These are phyloP conservation scores for Volutella citrinella DNA, from an alignment of 2,329 filamentous ascomycete genomes.

Conservation along the genomic window DNA sequence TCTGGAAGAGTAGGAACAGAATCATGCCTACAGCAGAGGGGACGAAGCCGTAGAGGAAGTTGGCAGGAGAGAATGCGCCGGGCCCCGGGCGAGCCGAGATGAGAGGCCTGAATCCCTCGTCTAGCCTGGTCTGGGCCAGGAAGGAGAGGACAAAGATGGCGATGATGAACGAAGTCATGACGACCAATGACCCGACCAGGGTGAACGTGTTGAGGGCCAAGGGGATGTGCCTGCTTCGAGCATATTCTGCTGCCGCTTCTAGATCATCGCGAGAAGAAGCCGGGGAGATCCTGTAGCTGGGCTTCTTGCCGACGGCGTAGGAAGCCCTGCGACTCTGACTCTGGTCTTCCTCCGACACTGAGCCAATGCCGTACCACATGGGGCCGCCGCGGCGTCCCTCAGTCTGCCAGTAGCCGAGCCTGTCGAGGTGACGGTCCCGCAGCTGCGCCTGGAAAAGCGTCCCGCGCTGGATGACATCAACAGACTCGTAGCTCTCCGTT, in stretches of 20 bases:
- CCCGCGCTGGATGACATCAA: conserved; percentile 52
- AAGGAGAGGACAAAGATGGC: conserved; percentile 79
- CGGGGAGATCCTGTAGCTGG: conserved; percentile 30
- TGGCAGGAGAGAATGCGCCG: conserved; percentile 75
- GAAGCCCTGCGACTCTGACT: conserved; percentile 19
- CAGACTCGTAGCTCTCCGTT: conserved; percentile 67
- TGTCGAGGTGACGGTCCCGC: conserved; percentile 58
- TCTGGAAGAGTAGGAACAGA: conserved; percentile 64
- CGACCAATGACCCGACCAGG: conserved; percentile 64
- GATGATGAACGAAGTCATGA: conserved; percentile 58
- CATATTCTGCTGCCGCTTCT: conserved; percentile 23
- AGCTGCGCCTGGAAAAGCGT: conserved; percentile 52
- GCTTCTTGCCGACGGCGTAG: conserved; percentile 25
- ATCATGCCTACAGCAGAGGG: conserved; percentile 66
- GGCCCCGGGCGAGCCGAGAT: conserved; percentile 58
- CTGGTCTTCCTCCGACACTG: conserved; percentile 37
- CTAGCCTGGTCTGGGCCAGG: conserved; percentile 62
- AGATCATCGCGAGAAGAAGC: conserved; percentile 28
- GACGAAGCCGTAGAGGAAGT: conserved; percentile 82
- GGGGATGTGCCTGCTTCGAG: conserved; percentile 63
- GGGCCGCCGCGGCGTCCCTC: conserved; percentile 59
- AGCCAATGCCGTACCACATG: conserved; percentile 76
- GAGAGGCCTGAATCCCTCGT: conserved; percentile 68
- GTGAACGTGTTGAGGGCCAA: conserved; percentile 70
- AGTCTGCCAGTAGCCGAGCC: conserved; percentile 84